Conservation (phyloP, 1,284 basidiomycete species). For the Hymenochaete sp. region DNA sequence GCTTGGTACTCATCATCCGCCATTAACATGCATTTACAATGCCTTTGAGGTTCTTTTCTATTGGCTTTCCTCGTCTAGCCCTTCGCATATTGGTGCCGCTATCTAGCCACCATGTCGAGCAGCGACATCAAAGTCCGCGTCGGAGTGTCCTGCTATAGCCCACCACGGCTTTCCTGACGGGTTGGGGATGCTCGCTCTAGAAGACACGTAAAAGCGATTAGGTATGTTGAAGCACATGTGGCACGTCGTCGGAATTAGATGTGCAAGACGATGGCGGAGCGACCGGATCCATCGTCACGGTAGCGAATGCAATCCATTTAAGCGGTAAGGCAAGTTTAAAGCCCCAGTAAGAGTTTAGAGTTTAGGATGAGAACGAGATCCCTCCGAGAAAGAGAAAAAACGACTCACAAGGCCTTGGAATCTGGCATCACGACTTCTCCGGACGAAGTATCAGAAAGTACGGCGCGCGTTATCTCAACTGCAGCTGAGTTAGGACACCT, state of each 20-base stretch:
- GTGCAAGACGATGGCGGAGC: conserved; percentile 1
- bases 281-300: neutral
- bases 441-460: conserved; percentile 48
- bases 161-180: conserved; percentile 47
- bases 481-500: conserved; percentile 58
- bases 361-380: neutral
- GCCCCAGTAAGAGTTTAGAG: neutral
- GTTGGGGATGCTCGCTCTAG: conserved; percentile 20
- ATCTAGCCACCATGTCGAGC: too few relatives aligned
- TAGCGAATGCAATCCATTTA: neutral
- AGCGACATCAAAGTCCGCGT: too few relatives aligned
- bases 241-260: neutral
- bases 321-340: too few relatives aligned
- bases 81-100: too few relatives aligned
- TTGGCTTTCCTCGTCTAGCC: neutral
- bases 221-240: too few relatives aligned
- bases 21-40: too few relatives aligned
- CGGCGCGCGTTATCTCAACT: conserved; percentile 59
- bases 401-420: conserved; percentile 30
- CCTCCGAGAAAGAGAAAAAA: neutral
- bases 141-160: conserved; percentile 27
- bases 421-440: conserved; percentile 48
- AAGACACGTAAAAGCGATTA: too few relatives aligned
- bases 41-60: neutral
- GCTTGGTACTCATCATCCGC: too few relatives aligned